Percentiles rank a stretch among this genome's conserved stretches.
Evolutionary conservation across 768 basidiomycete species (phyloP).

Genomic region (Steccherinum ochraceum): DNA sequence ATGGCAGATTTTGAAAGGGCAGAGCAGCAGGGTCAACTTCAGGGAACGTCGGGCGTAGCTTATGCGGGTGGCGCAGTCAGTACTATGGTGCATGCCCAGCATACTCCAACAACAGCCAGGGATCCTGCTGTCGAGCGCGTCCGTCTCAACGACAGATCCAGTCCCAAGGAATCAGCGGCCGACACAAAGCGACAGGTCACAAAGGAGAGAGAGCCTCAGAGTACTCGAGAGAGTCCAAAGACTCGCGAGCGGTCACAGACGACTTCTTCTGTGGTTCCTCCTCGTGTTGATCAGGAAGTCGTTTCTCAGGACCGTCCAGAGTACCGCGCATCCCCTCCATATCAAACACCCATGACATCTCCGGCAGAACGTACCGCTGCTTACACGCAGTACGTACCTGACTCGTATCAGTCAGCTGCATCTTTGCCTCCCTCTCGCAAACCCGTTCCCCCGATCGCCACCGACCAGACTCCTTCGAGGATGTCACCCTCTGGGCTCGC

Average conservation of each 20-base stretch:
- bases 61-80: constrained; percentile 42
- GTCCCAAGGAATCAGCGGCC: constrained; percentile 47
- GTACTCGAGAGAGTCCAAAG: constrained; percentile 33
- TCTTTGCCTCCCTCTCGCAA: constrained; percentile 14
- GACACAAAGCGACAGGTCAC: constrained; percentile 19
- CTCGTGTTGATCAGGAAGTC: constrained; percentile 10
- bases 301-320: constrained; percentile 35
- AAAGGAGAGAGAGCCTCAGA: constrained; percentile 16
- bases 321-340: constrained; percentile 30
- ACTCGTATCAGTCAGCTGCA: constrained; percentile 15
- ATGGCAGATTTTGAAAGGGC: constrained; percentile 68
- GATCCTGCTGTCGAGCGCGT: constrained; percentile 51
- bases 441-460: constrained; percentile 11
- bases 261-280: constrained; percentile 21
- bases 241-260: constrained; percentile 25
- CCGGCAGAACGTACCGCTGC: constrained; percentile 39
- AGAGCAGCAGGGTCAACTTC: constrained; percentile 44
- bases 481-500: constrained; percentile 28
- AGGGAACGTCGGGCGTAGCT: constrained; percentile 35
- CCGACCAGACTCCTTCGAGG: constrained; percentile 14
- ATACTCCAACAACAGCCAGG: constrained; percentile 34
- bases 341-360: constrained; percentile 41
- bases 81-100: constrained; percentile 31
- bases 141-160: constrained; percentile 43
- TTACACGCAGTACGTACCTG: constrained; percentile 38